Evolutionary conservation across 2,329 filamentous ascomycete genomes (phyloP).

Genomic region (Cladosporium halotolerans): DNA sequence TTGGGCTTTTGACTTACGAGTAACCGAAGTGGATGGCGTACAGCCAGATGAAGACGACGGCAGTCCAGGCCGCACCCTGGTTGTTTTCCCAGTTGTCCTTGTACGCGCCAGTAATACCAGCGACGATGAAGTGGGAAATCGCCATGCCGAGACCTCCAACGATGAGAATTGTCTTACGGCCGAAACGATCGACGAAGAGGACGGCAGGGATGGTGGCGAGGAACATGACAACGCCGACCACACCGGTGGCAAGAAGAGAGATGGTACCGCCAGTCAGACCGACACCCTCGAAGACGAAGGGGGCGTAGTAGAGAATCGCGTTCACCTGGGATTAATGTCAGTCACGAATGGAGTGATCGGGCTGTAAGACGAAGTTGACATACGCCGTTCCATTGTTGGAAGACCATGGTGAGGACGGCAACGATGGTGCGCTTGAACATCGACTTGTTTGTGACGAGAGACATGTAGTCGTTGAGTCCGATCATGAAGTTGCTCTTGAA

Average conservation of each 20-base stretch:
- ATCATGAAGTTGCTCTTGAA: conserved; percentile 17
- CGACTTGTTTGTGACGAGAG: conserved; percentile 53
- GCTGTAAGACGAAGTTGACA: background rate
- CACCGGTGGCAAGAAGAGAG: conserved; percentile 61
- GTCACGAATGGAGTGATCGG: background rate
- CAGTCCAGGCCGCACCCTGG: conserved; percentile 60
- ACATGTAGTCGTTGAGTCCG: conserved; percentile 13
- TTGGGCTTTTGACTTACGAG: conserved; percentile 30
- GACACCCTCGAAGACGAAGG: conserved; percentile 44
- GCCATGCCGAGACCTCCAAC: conserved; percentile 31
- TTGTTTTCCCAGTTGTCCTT: conserved; percentile 44
- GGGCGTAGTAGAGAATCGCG: conserved; percentile 39
- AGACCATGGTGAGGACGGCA: conserved; percentile 30
- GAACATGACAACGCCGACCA: conserved; percentile 66
- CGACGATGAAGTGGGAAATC: conserved; percentile 45
- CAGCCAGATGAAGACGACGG: conserved; percentile 64
- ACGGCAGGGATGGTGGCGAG: conserved; percentile 61
- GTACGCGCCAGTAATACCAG: conserved; percentile 59
- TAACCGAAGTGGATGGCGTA: conserved; percentile 70
- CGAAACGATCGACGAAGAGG: conserved; percentile 57
- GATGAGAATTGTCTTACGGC: conserved; percentile 36
- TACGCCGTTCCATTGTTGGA: conserved; percentile 15
- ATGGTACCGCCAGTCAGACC: conserved; percentile 41
- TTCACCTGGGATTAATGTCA: background rate
- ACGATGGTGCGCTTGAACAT: conserved; percentile 62